Evolutionary conservation across 352 stramenopile genomes (phyloP).

Genomic region (Phytophthora crassamura): DNA sequence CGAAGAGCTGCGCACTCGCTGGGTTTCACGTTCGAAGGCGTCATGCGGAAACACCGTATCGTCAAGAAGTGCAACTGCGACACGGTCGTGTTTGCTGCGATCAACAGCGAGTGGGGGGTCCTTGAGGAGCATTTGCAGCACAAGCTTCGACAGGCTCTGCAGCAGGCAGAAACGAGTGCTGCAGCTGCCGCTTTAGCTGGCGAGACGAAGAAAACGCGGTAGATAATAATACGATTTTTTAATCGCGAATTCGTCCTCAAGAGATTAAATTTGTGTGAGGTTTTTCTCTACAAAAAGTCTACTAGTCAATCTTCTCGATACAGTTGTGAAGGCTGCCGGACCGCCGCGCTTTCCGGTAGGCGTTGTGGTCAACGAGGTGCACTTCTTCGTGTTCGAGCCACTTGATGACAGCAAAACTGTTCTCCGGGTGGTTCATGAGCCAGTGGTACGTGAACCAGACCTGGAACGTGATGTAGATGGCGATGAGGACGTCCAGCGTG

Average conservation of each 20-base stretch:
- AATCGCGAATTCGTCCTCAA: too few relatives aligned
- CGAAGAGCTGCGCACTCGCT: conserved; percentile 78
- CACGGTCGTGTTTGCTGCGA: conserved; percentile 82
- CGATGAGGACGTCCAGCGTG: conserved; percentile 88
- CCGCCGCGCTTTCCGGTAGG: conserved; percentile 77
- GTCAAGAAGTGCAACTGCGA: conserved; percentile 88
- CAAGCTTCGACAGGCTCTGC: conserved; percentile 38
- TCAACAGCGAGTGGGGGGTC: conserved; percentile 89
- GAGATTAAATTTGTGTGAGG: background rate
- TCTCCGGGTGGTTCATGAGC: conserved; percentile 67
- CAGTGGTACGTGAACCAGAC: conserved; percentile 90
- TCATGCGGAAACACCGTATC: conserved; percentile 89
- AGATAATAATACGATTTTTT: background rate
- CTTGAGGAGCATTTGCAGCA: conserved; percentile 72
- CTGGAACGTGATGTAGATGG: conserved; percentile 86
- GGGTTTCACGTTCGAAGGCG: conserved; percentile 89
- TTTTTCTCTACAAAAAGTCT: too few relatives aligned
- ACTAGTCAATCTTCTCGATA: conserved; percentile 38
- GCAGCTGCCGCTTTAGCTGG: conserved; percentile 4
- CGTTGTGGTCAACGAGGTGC: conserved; percentile 79
- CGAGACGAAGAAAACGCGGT: conserved; percentile 51
- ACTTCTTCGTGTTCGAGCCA: conserved; percentile 88
- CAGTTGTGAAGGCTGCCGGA: conserved; percentile 47
- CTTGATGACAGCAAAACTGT: conserved; percentile 70
- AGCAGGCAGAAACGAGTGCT: conserved; percentile 22